Evolutionary conservation across 2,329 filamentous ascomycete genomes (phyloP), one percentile per base, ranked within the genome.

Genomic region (Ceratocystis lukuohia): DNA sequence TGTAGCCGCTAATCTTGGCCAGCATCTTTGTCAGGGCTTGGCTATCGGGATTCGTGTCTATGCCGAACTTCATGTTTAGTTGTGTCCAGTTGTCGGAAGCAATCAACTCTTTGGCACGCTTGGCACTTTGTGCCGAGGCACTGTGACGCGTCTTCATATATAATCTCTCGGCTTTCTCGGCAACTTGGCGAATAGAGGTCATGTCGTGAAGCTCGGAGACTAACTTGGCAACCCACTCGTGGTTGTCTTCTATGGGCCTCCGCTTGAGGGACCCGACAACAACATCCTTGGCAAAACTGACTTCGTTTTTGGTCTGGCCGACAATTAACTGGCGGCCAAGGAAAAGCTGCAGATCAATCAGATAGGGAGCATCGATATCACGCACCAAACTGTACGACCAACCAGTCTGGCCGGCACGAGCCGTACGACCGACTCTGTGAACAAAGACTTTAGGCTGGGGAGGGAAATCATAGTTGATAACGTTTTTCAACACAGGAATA

Each of bases 391-490:
- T 96, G 77, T 96, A 99, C 77, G 88, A 89, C 94, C 94, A 97
- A 69, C 94, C 94, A 70, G 88, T 85, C 71, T 91, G 87, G 15
- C 93, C 94, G 57, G 95, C 95, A 82, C 94, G 86, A 50, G 94
- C 95, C 30, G 95, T 99, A 77, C 94, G 87, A 72, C 94, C 94
- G 61, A 99, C 94, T 74, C 94, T 87, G 76, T 99, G 94, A 33
- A 99, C 88, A 72, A 95, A 99, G 53, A 99, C 86, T 77, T 99
- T 99, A 22, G 94, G 91, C 72, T 97, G 94, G 1, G 93, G 89
- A 2, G 94, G 93, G 70, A 99, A 99, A 73, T 97, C 93, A 76
- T 96, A 99, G 79, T 99, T 97, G 79, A 99, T 93, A 68, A 99
- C 94, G 74, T 99, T 97, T 66, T 91, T 92, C 45, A 99, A 81